Base-by-base conservation (phyloP, 2,329 filamentous ascomycete genomes). In the Ophiognomonia clavigignenti-juglandacearum region DNA sequence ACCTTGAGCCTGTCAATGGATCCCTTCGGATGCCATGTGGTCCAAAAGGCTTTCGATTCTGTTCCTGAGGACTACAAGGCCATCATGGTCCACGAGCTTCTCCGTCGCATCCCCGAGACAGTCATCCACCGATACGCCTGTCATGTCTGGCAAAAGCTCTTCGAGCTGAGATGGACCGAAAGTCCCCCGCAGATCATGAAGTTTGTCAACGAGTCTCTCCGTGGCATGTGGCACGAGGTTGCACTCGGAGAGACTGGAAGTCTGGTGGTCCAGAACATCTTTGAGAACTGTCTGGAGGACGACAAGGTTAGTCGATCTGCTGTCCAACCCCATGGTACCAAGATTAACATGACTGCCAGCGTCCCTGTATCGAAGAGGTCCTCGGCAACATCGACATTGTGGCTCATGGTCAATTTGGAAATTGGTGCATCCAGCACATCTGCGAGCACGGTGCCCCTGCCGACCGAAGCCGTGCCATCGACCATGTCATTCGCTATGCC, bases 361-460 rank as follows among this genome's bases (percentile, higher is more conserved):
- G 95, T 51, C 91, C 91, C 38, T 96, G 93, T 62, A 95, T 98
- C 61, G 91, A 96, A 65, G 93, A 98, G 66, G 93, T 98, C 32
- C 80, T 98, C 47, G 81, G 80, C 51, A 96, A 93, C 64, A 96
- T 98, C 58, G 90, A 98, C 68, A 87, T 96, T 53, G 90, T 98
- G 60, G 88, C 93, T 50, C 92, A 96, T 64, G 93, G 93, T 22
- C 93, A 98, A 64, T 98, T 98, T 63, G 93, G 93, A 47, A 98
- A 98, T 65, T 98, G 93, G 93, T 98, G 93, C 71, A 97, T 98
- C 60, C 93, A 98, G 70, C 93, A 98, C 68, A 90, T 98, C 59
- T 98, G 93, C 68, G 93, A 98, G 67, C 93, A 98, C 63, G 92
- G 95, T 42, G 86, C 86, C 48, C 86, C 91, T 26, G 83, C 85